Percentiles rank a stretch among this genome's conserved stretches.
phyloP scores from a whole-genome alignment of 768 basidiomycete genomes.

The Boletus rubropictus region DNA sequence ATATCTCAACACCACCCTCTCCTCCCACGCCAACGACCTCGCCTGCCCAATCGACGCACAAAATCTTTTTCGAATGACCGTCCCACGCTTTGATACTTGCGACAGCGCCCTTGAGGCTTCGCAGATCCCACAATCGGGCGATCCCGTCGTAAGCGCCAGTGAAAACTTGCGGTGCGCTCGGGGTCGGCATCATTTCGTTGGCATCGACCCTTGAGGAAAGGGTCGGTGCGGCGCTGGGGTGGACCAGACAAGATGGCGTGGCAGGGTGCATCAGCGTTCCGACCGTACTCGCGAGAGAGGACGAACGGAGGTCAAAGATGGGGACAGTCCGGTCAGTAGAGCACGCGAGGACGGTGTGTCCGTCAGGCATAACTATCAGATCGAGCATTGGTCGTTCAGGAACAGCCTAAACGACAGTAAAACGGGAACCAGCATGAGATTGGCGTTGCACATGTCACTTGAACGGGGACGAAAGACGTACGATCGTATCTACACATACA shows the following conservation, averaged over 20 bases:
- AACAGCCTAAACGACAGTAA: constrained; percentile 40
- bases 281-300: background rate
- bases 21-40: constrained; percentile 50
- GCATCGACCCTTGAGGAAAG: background rate
- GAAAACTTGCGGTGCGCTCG: constrained; percentile 45
- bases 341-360: background rate
- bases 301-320: background rate
- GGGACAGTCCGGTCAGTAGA: background rate
- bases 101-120: constrained; percentile 60
- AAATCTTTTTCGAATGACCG: constrained; percentile 44
- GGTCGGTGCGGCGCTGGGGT: background rate
- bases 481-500: constrained; percentile 64
- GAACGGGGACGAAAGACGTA: constrained; percentile 22
- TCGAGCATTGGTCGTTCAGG: constrained; percentile 74
- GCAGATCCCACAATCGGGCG: constrained; percentile 72
- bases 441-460: background rate
- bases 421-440: background rate
- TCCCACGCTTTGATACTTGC: constrained; percentile 60
- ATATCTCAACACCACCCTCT: constrained; percentile 60
- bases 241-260: background rate
- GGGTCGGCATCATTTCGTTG: background rate
- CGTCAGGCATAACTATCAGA: constrained; percentile 38
- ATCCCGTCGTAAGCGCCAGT: constrained; percentile 77
- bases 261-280: background rate
- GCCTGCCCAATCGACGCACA: constrained; percentile 52